Evolutionary conservation across 768 basidiomycete species (phyloP).

Genomic region (Lentinula lateritia): DNA sequence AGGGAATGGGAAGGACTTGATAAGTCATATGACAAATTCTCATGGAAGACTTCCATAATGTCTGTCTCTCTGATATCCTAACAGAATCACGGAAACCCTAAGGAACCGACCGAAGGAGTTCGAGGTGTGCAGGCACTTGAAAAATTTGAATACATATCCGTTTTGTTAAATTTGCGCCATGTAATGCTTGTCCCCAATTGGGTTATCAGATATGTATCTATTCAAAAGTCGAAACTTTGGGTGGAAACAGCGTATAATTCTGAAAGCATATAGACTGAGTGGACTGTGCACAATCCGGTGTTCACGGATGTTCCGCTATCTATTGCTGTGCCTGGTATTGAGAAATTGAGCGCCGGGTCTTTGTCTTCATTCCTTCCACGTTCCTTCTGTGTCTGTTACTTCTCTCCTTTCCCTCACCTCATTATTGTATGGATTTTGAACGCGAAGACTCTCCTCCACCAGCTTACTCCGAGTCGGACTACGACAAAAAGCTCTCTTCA

Average conservation of each 20-base stretch:
- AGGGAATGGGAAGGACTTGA: neutral
- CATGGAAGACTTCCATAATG: neutral
- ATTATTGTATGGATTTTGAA: neutral
- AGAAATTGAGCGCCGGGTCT: neutral
- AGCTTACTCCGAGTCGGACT: slow-evolving; percentile 3
- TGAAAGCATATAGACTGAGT: neutral
- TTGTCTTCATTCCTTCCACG: neutral
- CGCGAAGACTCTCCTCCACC: slow-evolving; percentile 1
- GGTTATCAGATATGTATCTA: too few species aligned
- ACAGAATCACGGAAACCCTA: neutral
- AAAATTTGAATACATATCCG: too few species aligned
- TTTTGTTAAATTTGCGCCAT: too few species aligned
- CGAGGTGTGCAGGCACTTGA: too few species aligned
- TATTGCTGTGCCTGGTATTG: slow-evolving; percentile 1
- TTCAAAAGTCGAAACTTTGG: too few species aligned
- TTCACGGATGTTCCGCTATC: neutral
- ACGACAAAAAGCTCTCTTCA: neutral
- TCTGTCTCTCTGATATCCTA: neutral
- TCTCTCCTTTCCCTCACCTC: neutral
- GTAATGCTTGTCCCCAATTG: too few species aligned
- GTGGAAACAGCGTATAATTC: too few species aligned
- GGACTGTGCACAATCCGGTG: neutral
- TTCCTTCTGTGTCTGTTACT: neutral
- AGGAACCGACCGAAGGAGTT: neutral
- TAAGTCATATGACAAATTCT: neutral